Evolutionary conservation across 176 grass and related monocot genomes (phyloP).

Genomic region (Tillandsia fasciculata): DNA sequence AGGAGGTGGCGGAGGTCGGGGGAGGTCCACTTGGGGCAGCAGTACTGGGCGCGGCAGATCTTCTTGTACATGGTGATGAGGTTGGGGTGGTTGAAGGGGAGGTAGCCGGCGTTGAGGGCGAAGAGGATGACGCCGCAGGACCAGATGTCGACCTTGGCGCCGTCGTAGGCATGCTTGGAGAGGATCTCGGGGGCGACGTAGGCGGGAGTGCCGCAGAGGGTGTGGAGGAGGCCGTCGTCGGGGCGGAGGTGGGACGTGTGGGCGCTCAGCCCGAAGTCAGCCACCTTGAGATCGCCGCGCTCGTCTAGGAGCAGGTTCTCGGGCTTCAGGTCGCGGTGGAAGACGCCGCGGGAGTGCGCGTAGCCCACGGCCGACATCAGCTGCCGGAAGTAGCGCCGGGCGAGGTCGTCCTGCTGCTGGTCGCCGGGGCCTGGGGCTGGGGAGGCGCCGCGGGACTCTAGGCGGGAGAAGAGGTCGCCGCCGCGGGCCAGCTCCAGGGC

Average conservation of each 20-base stretch:
- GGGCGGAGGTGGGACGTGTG: not conserved
- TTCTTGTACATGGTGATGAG: constrained; percentile 81
- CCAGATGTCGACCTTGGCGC: constrained; percentile 71
- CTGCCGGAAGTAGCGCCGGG: constrained; percentile 56
- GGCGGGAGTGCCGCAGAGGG: constrained; percentile 71
- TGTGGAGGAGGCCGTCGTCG: constrained; percentile 29
- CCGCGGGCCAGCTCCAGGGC: constrained; percentile 66
- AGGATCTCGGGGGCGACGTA: constrained; percentile 83
- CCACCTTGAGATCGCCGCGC: constrained; percentile 8
- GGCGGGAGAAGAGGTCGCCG: constrained; percentile 51
- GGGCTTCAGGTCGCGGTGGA: constrained; percentile 16
- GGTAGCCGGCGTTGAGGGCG: constrained; percentile 74
- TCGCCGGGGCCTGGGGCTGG: not conserved
- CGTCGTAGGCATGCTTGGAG: constrained; percentile 48
- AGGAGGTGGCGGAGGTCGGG: constrained; percentile 45
- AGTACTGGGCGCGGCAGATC: constrained; percentile 67
- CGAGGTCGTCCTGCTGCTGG: constrained; percentile 26
- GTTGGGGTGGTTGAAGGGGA: constrained; percentile 91
- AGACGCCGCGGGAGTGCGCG: constrained; percentile 54
- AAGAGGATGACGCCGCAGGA: constrained; percentile 86
- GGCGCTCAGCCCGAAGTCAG: constrained; percentile 24
- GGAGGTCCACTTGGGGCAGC: constrained; percentile 64
- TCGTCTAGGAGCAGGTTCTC: constrained; percentile 21
- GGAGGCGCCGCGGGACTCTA: constrained; percentile 46
- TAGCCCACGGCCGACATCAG: constrained; percentile 58